These are phyloP conservation scores for Boechera divaricarpa DNA, from an alignment of 345 rosid species.

Conservation along the genomic window DNA sequence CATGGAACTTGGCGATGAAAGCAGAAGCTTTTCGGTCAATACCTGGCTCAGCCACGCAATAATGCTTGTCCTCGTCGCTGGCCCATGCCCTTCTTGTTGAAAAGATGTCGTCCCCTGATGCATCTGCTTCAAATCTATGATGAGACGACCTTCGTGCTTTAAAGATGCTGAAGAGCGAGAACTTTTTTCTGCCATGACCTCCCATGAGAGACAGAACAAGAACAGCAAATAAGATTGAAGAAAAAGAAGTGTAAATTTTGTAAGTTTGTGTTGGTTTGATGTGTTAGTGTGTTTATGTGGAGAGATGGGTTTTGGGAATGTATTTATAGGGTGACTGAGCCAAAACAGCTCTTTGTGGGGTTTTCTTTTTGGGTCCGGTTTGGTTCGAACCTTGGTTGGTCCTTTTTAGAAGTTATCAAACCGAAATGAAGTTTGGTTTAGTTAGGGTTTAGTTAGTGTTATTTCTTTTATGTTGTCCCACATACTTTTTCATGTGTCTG, in stretches of 20 bases:
- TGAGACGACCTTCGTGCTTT: conserved; percentile 44
- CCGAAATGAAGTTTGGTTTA: conserved; percentile 26
- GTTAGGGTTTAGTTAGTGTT: neutral
- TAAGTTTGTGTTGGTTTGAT: neutral
- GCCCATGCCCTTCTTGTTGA: conserved; percentile 50
- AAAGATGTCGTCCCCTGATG: conserved; percentile 35
- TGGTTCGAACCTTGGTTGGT: conserved; percentile 35
- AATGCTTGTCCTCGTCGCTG: conserved; percentile 52
- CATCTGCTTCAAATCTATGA: conserved; percentile 36
- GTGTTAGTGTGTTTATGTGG: conserved; percentile 7
- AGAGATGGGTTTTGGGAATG: conserved; percentile 22
- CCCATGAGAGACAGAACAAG: conserved; percentile 45
- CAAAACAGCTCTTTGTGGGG: conserved; percentile 28
- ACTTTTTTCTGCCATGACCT: conserved; percentile 44
- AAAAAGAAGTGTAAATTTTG: neutral
- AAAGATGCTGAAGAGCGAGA: conserved; percentile 50
- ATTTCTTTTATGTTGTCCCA: conserved; percentile 11
- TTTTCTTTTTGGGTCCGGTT: conserved; percentile 24
- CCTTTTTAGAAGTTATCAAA: conserved; percentile 1
- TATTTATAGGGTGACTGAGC: conserved; percentile 36
- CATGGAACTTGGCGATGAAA: conserved; percentile 63
- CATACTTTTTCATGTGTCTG: neutral
- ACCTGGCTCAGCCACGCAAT: conserved; percentile 56
- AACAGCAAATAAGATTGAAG: conserved; percentile 7
- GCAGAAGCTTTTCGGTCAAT: conserved; percentile 58